Percentiles rank a stretch among this genome's conserved stretches.
phyloP scores from a whole-genome alignment of 768 basidiomycete species.

The Boletus huronensis region DNA sequence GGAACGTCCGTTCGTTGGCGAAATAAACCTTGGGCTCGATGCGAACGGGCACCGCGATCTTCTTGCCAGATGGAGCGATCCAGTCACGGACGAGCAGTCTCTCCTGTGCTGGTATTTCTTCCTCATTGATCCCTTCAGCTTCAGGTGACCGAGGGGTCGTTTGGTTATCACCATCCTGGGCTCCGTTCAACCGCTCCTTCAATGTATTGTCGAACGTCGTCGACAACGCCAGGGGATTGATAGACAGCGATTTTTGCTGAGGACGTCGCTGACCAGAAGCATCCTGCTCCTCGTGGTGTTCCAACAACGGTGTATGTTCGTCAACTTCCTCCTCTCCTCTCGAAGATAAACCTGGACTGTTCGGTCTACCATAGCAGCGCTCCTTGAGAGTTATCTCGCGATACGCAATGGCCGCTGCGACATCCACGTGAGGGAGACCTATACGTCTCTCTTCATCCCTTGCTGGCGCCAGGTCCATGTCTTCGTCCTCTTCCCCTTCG shows the following conservation, averaged over 20 bases:
- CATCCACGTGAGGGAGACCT: slow-evolving; percentile 67
- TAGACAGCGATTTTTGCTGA: slow-evolving; percentile 48
- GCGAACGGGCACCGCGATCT: slow-evolving; percentile 90
- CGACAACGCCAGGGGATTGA: slow-evolving; percentile 84
- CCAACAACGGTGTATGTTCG: slow-evolving; percentile 40
- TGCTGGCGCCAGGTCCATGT: slow-evolving; percentile 60
- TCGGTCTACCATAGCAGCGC: slow-evolving; percentile 17
- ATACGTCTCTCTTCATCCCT: slow-evolving; percentile 80
- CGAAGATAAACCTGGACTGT: slow-evolving; percentile 6
- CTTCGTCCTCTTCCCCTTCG: slow-evolving; percentile 92
- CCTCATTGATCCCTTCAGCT: slow-evolving; percentile 36
- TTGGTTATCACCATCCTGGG: slow-evolving; percentile 24
- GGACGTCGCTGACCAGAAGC: slow-evolving; percentile 11
- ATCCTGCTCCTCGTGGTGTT: slow-evolving; percentile 22
- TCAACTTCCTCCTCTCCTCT: slow-evolving; percentile 29
- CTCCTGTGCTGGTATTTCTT: slow-evolving; percentile 41
- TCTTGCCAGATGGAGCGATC: slow-evolving; percentile 81
- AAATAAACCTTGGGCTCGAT: slow-evolving; percentile 99
- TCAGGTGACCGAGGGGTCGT: slow-evolving; percentile 23
- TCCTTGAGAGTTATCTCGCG: slow-evolving; percentile 77
- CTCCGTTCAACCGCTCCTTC: slow-evolving; percentile 55
- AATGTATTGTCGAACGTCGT: slow-evolving; percentile 82
- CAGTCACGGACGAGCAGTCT: slow-evolving; percentile 63
- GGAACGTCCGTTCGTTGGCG: slow-evolving; percentile 90
- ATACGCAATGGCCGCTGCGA: slow-evolving; percentile 82